phyloP scores from a whole-genome alignment of 2,329 filamentous ascomycete species.

The Trichoderma sp. region DNA sequence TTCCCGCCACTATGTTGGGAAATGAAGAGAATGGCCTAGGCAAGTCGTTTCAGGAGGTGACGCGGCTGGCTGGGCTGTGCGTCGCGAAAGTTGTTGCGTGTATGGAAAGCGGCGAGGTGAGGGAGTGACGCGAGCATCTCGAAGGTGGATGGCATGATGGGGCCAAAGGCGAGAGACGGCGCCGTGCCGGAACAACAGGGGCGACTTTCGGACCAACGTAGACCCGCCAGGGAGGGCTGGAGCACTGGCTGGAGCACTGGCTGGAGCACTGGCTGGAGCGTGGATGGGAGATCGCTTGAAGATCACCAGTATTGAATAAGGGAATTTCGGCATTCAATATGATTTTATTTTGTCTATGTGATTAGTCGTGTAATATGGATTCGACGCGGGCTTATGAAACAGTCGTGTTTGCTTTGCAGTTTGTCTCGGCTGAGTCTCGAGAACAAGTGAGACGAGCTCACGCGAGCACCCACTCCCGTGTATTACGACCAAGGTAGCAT shows the following conservation, averaged over 20 bases:
- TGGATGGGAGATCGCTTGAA: neutral
- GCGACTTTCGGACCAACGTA: constrained; percentile 8
- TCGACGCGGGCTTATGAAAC: neutral
- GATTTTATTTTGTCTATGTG: neutral
- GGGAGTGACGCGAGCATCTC: constrained; percentile 3
- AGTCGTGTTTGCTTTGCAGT: neutral
- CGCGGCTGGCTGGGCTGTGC: constrained; percentile 14
- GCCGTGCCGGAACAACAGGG: constrained; percentile 14
- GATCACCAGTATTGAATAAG: neutral
- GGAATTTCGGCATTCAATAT: neutral
- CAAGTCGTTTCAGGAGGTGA: neutral
- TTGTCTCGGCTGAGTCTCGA: neutral
- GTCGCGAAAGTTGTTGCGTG: neutral
- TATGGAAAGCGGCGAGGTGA: neutral
- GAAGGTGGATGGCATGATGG: constrained; percentile 4
- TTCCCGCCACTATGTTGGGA: constrained; percentile 44
- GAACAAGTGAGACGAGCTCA: neutral
- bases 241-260: neutral
- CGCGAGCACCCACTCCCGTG: neutral
- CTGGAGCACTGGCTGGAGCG: neutral
- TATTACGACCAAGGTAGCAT: neutral
- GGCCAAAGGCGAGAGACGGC: neutral
- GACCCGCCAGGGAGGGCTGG: constrained; percentile 1
- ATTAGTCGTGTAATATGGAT: neutral
- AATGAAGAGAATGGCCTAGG: neutral